Conservation (phyloP, 2,329 filamentous ascomycete genomes). For the Pyrenochaeta sp. region DNA sequence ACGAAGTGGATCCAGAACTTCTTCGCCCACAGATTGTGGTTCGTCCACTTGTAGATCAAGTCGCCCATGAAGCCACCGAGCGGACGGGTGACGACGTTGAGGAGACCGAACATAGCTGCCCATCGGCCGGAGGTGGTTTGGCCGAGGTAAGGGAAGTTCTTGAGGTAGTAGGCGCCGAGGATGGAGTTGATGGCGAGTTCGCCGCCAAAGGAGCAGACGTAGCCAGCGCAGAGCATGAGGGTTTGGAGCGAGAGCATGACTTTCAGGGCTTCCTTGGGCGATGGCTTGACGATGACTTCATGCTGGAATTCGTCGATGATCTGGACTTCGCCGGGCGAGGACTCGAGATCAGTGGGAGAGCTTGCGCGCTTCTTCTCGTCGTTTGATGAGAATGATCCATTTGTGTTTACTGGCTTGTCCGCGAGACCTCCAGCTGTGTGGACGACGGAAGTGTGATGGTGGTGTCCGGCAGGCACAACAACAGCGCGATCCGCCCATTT, state of each 20-base stretch:
- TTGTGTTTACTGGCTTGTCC: conserved; percentile 47
- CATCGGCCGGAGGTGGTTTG: conserved; percentile 66
- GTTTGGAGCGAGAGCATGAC: conserved; percentile 70
- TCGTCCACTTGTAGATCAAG: conserved; percentile 60
- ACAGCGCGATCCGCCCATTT: conserved; percentile 78
- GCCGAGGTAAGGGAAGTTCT: conserved; percentile 63
- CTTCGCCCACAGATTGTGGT: conserved; percentile 67
- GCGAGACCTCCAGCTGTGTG: conserved; percentile 60
- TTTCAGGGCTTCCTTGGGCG: conserved; percentile 65
- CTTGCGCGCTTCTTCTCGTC: conserved; percentile 47
- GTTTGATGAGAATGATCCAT: conserved; percentile 49
- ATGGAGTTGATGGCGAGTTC: conserved; percentile 69
- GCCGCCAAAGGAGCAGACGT: conserved; percentile 68
- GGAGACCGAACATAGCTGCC: conserved; percentile 78
- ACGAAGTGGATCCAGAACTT: conserved; percentile 68
- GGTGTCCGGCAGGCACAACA: conserved; percentile 62
- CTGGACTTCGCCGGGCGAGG: conserved; percentile 59
- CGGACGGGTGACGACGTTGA: conserved; percentile 74
- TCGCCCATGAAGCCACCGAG: conserved; percentile 70
- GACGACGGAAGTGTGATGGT: conserved; percentile 60
- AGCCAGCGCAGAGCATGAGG: conserved; percentile 61
- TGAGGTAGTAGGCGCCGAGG: conserved; percentile 66
- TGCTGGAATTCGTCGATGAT: conserved; percentile 64
- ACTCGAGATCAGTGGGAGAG: conserved; percentile 52
- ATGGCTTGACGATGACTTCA: conserved; percentile 71